Evolutionary conservation across 345 rosid genomes (phyloP).

Genomic region (Luvunga scandens): DNA sequence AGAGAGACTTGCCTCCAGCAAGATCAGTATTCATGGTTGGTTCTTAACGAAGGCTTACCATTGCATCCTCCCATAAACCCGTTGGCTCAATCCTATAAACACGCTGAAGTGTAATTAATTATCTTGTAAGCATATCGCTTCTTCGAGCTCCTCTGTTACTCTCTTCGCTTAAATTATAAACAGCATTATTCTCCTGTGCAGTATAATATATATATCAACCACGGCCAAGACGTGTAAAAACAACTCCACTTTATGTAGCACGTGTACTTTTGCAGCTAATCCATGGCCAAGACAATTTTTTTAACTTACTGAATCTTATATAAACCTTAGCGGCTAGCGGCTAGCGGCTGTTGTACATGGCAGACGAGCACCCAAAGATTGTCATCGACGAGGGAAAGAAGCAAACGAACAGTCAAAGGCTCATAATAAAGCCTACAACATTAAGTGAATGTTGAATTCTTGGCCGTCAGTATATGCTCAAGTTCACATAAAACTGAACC

Average conservation of each 20-base stretch:
- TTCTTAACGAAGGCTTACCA: slow-evolving; percentile 31
- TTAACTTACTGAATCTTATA: not conserved
- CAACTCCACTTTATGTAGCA: slow-evolving; percentile 7
- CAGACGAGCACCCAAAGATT: not conserved
- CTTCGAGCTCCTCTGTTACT: not conserved
- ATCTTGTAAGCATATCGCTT: not conserved
- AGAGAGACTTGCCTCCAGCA: slow-evolving; percentile 15
- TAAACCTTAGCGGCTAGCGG: too few species aligned
- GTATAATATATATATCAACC: not conserved
- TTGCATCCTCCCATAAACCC: slow-evolving; percentile 21
- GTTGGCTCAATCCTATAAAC: too few species aligned
- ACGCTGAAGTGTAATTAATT: not conserved
- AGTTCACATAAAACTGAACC: not conserved
- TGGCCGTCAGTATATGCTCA: not conserved
- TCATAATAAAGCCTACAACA: too few species aligned
- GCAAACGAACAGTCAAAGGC: not conserved
- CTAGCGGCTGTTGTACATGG: not conserved
- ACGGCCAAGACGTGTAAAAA: slow-evolving; percentile 5
- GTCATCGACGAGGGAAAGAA: not conserved
- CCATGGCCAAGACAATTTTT: not conserved
- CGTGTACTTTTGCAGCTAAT: not conserved
- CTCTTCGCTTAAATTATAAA: not conserved
- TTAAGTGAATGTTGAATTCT: not conserved
- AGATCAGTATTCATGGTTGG: slow-evolving; percentile 11
- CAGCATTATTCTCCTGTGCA: not conserved